Conservation (phyloP, 768 basidiomycete genomes). For the Lentinus brumalis region DNA sequence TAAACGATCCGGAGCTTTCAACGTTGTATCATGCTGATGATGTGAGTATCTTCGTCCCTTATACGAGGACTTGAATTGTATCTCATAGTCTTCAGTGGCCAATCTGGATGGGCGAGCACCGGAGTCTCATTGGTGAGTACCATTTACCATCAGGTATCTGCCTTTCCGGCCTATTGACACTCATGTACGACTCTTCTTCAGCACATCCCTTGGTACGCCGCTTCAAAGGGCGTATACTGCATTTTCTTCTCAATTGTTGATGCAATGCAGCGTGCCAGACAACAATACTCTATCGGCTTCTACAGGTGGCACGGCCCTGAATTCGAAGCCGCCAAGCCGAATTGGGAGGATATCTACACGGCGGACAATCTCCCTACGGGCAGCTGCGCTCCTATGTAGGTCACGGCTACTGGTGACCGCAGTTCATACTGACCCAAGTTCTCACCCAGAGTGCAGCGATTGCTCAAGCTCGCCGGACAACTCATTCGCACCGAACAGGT, state of each 20-base stretch:
- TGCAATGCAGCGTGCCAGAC: constrained; percentile 38
- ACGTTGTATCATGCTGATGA: constrained; percentile 31
- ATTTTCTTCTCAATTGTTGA: too few relatives aligned
- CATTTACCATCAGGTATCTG: too few relatives aligned
- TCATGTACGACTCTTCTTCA: too few relatives aligned
- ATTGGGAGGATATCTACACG: constrained; percentile 37
- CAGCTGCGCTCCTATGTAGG: constrained; percentile 42
- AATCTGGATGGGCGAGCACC: constrained; percentile 28
- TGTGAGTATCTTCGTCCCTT: constrained; percentile 22
- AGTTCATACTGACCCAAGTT: constrained; percentile 15
- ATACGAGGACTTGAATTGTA: not conserved
- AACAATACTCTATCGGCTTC: constrained; percentile 37
- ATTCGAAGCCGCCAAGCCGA: constrained; percentile 31
- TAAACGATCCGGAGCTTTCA: constrained; percentile 41
- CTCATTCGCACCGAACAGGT: constrained; percentile 43
- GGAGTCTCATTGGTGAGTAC: too few relatives aligned
- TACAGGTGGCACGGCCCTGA: constrained; percentile 40
- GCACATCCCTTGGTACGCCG: too few relatives aligned
- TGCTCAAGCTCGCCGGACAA: constrained; percentile 35
- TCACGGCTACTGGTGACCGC: not conserved
- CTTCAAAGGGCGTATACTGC: too few relatives aligned
- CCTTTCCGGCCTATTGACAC: too few relatives aligned
- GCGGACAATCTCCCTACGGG: constrained; percentile 37
- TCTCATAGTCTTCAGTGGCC: constrained; percentile 25
- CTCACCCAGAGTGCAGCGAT: constrained; percentile 34